phyloP scores from a whole-genome alignment of 352 stramenopile species.

The Blastocystis sp. region DNA sequence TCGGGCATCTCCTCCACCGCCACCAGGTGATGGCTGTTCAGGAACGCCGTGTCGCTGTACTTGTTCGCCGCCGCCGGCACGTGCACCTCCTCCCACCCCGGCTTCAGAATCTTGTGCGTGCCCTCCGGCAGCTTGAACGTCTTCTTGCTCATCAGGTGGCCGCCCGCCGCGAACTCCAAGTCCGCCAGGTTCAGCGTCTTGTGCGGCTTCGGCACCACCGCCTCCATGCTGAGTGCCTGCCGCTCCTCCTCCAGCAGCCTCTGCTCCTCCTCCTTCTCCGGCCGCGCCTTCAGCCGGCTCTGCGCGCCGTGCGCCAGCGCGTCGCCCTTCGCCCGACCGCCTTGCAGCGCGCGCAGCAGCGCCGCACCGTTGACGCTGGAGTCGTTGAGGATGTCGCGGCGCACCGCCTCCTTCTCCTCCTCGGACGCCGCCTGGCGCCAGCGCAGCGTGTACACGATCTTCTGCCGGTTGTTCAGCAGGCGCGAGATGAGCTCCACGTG shows the following conservation, averaged over 20 bases:
- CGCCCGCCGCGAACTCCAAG: slow-evolving; percentile 32
- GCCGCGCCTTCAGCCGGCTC: not conserved
- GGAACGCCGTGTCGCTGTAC: not conserved
- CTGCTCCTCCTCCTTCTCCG: not conserved
- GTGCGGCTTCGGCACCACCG: not conserved
- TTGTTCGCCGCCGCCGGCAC: slow-evolving; percentile 35
- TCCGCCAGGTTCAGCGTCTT: slow-evolving; percentile 20
- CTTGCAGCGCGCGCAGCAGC: slow-evolving; percentile 84
- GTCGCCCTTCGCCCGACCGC: slow-evolving; percentile 25
- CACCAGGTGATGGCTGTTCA: slow-evolving; percentile 69
- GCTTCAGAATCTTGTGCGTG: not conserved
- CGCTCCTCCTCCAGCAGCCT: slow-evolving; percentile 43
- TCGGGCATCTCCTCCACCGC: slow-evolving; percentile 72
- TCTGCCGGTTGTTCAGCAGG: slow-evolving; percentile 88
- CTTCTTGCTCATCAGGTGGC: not conserved
- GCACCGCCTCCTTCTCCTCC: slow-evolving; percentile 82
- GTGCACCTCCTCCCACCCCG: slow-evolving; percentile 53
- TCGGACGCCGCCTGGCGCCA: slow-evolving; percentile 92
- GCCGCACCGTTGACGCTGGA: slow-evolving; percentile 74
- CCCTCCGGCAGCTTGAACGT: slow-evolving; percentile 26
- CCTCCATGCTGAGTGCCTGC: not conserved
- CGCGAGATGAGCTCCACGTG: slow-evolving; percentile 98
- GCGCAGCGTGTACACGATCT: slow-evolving; percentile 91
- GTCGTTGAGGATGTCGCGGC: slow-evolving; percentile 80
- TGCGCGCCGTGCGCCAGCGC: slow-evolving; percentile 12